These are phyloP conservation scores for Solanum sejunctum DNA, from an alignment of 257 asterid species.

Conservation along the genomic window DNA sequence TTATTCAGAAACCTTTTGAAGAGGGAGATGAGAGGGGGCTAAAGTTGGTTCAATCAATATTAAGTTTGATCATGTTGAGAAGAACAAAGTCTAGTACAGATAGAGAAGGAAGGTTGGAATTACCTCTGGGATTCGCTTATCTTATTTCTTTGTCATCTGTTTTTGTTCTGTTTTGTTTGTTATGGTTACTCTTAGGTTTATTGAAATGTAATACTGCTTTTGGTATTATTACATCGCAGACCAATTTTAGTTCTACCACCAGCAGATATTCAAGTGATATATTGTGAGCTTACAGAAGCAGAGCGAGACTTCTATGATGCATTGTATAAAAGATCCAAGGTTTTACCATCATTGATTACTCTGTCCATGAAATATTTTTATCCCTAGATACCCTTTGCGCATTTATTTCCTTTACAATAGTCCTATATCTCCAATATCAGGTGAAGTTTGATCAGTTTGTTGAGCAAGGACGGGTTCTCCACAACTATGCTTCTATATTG, in stretches of 20 bases:
- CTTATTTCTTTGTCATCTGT: background rate
- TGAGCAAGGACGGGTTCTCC: constrained; percentile 98
- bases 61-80: constrained; percentile 85
- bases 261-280: constrained; percentile 72
- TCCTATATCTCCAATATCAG: constrained; percentile 19
- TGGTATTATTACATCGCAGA: constrained; percentile 29
- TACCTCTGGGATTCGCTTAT: background rate
- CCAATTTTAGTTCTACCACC: constrained; percentile 93
- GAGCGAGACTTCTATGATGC: constrained; percentile 95
- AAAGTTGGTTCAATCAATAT: constrained; percentile 73
- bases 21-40: constrained; percentile 92
- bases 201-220: background rate
- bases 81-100: constrained; percentile 90
- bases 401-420: constrained; percentile 1
- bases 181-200: constrained; percentile 4
- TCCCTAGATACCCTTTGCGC: background rate
- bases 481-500: constrained; percentile 91
- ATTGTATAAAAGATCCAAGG: constrained; percentile 86
- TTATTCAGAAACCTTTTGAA: constrained; percentile 93
- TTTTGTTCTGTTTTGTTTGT: background rate
- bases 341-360: constrained; percentile 3
- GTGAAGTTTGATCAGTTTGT: constrained; percentile 90
- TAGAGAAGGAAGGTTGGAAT: constrained; percentile 72
- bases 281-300: constrained; percentile 73
- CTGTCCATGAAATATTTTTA: background rate